Percentiles rank a stretch among this genome's conserved stretches.
These are phyloP conservation scores for Penicillium soppii DNA, from an alignment of 495 filamentous ascomycete species.

Conservation along the genomic window DNA sequence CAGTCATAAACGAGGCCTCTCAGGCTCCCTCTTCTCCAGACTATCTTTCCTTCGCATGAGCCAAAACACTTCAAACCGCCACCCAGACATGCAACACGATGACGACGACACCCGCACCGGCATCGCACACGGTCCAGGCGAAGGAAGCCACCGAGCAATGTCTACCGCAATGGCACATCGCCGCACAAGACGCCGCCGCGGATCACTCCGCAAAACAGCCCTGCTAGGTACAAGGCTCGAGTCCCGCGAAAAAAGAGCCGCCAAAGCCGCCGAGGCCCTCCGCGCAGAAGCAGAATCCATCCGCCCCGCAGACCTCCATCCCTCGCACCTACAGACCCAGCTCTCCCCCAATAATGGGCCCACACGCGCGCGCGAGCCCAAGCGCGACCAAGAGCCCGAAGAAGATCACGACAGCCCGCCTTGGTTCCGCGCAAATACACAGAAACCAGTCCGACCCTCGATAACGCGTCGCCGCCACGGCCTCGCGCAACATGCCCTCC, in stretches of 20 bases:
- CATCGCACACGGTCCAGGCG: conserved; percentile 17
- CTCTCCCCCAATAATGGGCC: conserved; percentile 18
- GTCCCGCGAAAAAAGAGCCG: conserved; percentile 46
- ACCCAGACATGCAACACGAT: conserved; percentile 40
- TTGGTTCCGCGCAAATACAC: conserved; percentile 28
- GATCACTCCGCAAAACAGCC: conserved; percentile 77
- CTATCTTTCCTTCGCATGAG: conserved; percentile 58
- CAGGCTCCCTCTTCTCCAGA: conserved; percentile 56
- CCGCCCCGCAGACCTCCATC: background rate
- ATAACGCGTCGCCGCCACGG: conserved; percentile 26
- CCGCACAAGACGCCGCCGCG: conserved; percentile 72
- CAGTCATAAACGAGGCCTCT: conserved; percentile 63
- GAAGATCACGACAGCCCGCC: conserved; percentile 17
- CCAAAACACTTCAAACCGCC: conserved; percentile 36
- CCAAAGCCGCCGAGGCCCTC: conserved; percentile 32
- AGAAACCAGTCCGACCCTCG: conserved; percentile 21
- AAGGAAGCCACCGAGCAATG: conserved; percentile 50
- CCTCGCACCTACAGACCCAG: conserved; percentile 17
- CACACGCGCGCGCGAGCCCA: background rate
- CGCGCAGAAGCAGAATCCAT: conserved; percentile 46
- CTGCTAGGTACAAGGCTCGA: conserved; percentile 65
- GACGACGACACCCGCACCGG: conserved; percentile 33
- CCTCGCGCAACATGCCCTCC: conserved; percentile 51
- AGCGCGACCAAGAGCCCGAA: conserved; percentile 17
- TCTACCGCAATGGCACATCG: conserved; percentile 55